Base-by-base conservation (phyloP, 2,329 filamentous ascomycete genomes). In the Botryotinia narcissicola region DNA sequence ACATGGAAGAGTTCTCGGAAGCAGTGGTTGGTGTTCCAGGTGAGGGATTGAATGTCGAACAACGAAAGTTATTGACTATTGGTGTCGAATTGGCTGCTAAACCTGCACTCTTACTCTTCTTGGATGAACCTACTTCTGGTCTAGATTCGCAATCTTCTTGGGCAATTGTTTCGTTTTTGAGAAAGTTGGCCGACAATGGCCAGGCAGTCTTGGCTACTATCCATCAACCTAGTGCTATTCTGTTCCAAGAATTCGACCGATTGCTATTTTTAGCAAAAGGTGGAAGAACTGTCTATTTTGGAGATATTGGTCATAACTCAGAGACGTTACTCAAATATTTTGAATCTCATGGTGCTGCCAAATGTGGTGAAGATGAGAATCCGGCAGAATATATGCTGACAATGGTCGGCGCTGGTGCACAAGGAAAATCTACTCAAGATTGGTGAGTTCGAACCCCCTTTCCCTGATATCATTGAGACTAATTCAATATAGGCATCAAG, bases 51-150 rank as follows among this genome's bases (percentile, higher is more conserved):
- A 93, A 93, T 79, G 89, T 91, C 14, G 89, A 91, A 78, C 89
- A 91, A 81, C 85, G 89, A 62, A 91, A 91, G 82, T 91, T 94
- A 78, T 87, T 98, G 9, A 98, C 95, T 0, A 97, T 98, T 76
- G 95, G 94, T 83, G 95, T 98, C n/a, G 95, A 98, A 81, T 87
- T 98, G 37, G 95, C 94, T 60, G 95, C 95, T 9, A 97, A 96
- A 84, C 95, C 95, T 16, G 91, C 93, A 62, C 87, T 98, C 66
- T 87, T 98, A 73, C 89, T 98, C 66, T 98, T 98, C 85, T 89
- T 98, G 67, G 95, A 98, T 79, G 95, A 98, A 82, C 95, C 95
- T 32, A 98, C 95, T 8, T 97, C 94, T 46, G 95, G 95, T 85
- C 89, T 98, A 25, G 95, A 98, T 83, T 94, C 91, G 78, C 94